Evolutionary conservation across 2,329 filamentous ascomycete species (phyloP), one percentile per base, ranked within the genome.

Genomic region (Lecanosticta acicola): DNA sequence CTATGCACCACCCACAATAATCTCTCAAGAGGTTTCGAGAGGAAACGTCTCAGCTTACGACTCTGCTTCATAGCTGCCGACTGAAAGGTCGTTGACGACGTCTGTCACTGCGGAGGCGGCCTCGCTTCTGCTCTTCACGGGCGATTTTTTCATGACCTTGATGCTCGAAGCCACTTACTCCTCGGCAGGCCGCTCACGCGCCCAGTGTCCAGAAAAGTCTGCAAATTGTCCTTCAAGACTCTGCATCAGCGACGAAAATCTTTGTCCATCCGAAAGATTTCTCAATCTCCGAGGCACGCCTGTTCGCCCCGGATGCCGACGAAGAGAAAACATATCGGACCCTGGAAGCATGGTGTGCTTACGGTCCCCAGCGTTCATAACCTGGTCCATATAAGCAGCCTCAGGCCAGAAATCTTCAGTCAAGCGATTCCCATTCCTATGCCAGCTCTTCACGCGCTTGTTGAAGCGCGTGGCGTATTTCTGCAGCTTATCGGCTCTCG

Each of bases 351-450:
- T 17, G 14, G 13, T 10, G n/a, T 33, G n/a, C n/a, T n/a, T n/a
- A n/a, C n/a, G n/a, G n/a, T n/a, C n/a, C n/a, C n/a, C n/a, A n/a
- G n/a, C n/a, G n/a, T n/a, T n/a, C n/a, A n/a, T n/a, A n/a, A n/a
- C n/a, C 24, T 29, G 8, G 19, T 46, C 43, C 10, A 34, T 17
- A n/a, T 20, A 36, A n/a, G 29, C 42, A 10, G 40, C 13, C 13
- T 16, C 35, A 9, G 45, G 35, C 40, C 40, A 48, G 14, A 32
- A n/a, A 21, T 20, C n/a, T 16, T 39, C 40, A 16, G 39, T 34
- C 16, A 48, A 39, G 3, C 26, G 17, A 13, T 21, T 35, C 13
- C 45, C 45, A n/a, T n/a, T 11, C 1, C 29, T 35, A 26, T 34
- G 35, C 45, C 45, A 48, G 3, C 33, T 8, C 26, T 33, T 21